A percentile compares a stretch with the other conserved stretches of the same genome.
phyloP scores from a whole-genome alignment of 78 protist species.

The Dictyostelium capitatum region DNA sequence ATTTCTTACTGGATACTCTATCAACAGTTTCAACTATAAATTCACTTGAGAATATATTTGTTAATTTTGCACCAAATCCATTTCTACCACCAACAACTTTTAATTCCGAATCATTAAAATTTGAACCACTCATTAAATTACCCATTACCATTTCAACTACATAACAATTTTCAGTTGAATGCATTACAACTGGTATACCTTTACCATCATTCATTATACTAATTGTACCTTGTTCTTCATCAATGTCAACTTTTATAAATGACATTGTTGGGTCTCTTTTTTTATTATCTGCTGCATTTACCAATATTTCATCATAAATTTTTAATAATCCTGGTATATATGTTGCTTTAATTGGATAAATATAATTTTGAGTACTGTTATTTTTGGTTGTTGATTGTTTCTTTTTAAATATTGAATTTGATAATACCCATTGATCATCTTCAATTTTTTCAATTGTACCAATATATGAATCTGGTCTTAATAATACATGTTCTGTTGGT shows the following conservation, averaged over 20 bases:
- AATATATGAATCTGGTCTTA: conserved; percentile 99
- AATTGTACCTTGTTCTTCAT: conserved; percentile 72
- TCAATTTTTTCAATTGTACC: conserved; percentile 87
- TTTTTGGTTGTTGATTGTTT: background rate
- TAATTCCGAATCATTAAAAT: conserved; percentile 89
- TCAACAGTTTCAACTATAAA: conserved; percentile 90
- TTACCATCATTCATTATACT: conserved; percentile 96
- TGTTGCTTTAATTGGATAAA: conserved; percentile 80
- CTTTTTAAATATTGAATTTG: conserved; percentile 28
- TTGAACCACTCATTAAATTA: conserved; percentile 93
- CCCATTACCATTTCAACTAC: conserved; percentile 99
- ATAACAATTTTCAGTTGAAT: conserved; percentile 92
- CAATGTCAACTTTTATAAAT: conserved; percentile 91
- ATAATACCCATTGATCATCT: conserved; percentile 84
- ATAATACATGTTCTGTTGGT: conserved; percentile 97
- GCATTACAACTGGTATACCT: conserved; percentile 98
- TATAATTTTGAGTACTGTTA: background rate
- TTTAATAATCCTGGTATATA: conserved; percentile 98
- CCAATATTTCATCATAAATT: conserved; percentile 99
- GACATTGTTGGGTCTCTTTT: conserved; percentile 94
- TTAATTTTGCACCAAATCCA: conserved; percentile 99
- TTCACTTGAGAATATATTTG: conserved; percentile 96
- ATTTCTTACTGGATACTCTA: background rate
- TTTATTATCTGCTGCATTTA: conserved; percentile 99
- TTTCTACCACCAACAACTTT: conserved; percentile 86